phyloP scores from a whole-genome alignment of 2,329 filamentous ascomycete species.

The Cryphonectria radicalis region DNA sequence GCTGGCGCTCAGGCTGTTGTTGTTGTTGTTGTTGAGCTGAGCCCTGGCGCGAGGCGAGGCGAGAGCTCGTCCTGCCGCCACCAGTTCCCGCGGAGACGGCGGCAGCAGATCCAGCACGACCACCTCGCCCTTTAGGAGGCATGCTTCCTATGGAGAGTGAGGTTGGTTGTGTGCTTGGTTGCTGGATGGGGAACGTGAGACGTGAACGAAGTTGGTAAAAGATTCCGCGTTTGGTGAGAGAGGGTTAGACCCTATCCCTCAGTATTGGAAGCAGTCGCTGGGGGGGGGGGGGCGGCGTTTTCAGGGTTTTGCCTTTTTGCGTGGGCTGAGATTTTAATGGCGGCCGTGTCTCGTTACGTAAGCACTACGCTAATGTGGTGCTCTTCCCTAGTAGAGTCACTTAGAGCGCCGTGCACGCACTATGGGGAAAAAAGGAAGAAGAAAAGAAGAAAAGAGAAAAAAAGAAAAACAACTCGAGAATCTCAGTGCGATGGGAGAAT shows the following conservation, averaged over 20 bases:
- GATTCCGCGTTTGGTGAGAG: neutral
- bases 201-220: neutral
- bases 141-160: constrained; percentile 13
- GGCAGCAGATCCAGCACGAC: constrained; percentile 14
- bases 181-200: neutral
- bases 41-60: constrained; percentile 23
- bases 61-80: constrained; percentile 25
- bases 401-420: too few relatives aligned
- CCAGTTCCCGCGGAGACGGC: constrained; percentile 11
- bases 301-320: neutral
- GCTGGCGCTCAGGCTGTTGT: constrained; percentile 23
- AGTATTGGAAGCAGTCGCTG: neutral
- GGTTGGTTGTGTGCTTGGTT: neutral
- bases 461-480: too few relatives aligned
- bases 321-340: neutral
- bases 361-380: neutral
- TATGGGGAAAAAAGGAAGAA: too few relatives aligned
- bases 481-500: too few relatives aligned
- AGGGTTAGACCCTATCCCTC: constrained; percentile 14
- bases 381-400: neutral
- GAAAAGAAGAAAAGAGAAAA: too few relatives aligned
- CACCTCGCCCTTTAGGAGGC: constrained; percentile 22
- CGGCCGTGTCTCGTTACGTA: neutral
- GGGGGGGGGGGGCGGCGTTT: neutral
- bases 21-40: constrained; percentile 14